Base-by-base conservation (phyloP, 495 filamentous ascomycete species). In the Xylaria acuta region DNA sequence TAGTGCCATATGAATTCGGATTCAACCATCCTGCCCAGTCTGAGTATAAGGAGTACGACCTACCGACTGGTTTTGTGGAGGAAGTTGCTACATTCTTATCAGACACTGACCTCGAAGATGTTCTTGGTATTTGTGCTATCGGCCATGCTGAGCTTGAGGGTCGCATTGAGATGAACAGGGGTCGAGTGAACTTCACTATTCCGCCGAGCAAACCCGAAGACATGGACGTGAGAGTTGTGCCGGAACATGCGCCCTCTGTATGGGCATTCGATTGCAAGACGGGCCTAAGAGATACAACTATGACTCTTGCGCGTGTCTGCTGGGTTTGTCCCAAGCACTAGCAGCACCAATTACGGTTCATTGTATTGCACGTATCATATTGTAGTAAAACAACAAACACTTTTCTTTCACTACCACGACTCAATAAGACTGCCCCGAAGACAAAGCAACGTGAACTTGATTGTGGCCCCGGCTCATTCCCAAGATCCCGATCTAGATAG, bases 1-100 rank as follows among this genome's bases (percentile, higher is more conserved):
- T 53, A 27, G 64, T 53, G 64, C 64, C 64, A 11, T 51, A 67
- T 14, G 64, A 67, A 25, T 67, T 67, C 25, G 64, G 64, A 18
- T 67, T 67, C 47, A 67, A 67, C 32, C 64, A 67, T 38, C 64
- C 64, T 38, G 64, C 64, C n/a, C 45, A 67, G 30, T 53, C 64
- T 22, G 45, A 67, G 20, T 67, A 67, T 14, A n/a, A 38, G 5
- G 64, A 67, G 1, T 51, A 53, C n/a, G 6, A 25, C 1, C 32
- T 67, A 25, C 64, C 64, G 8, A n/a, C 45, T 7, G 20, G 45
- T 11, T 67, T 67, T 5, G 64, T 53, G 32, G 27, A 67, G 32
- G 63, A 67, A 25, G 64, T 67, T 36, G 43, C 64, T 51, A 27
- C 27, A 25, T 67, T 67, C 32, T 38, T 67, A 36, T 34, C 64